phyloP scores from a whole-genome alignment of 768 basidiomycete genomes.

The Lanmaoa rubissima region DNA sequence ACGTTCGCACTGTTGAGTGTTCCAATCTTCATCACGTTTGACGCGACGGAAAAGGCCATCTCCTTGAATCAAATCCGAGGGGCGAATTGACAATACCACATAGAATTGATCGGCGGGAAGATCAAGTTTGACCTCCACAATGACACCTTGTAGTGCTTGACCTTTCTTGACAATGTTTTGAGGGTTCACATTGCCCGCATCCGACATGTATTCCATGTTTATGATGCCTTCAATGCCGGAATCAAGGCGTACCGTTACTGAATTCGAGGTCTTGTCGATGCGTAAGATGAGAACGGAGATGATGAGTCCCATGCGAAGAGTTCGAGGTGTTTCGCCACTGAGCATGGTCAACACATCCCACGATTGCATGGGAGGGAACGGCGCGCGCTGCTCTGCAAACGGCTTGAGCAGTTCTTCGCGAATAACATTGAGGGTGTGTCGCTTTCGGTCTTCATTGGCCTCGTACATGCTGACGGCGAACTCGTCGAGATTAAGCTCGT shows the following conservation, averaged over 20 bases:
- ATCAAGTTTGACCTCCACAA: conserved; percentile 69
- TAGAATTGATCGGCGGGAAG: conserved; percentile 59
- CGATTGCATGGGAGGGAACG: conserved; percentile 60
- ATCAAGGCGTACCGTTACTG: conserved; percentile 75
- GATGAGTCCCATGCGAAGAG: conserved; percentile 75
- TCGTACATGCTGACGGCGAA: conserved; percentile 91
- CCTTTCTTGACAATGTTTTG: conserved; percentile 65
- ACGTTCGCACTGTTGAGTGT: conserved; percentile 58
- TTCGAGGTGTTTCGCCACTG: conserved; percentile 83
- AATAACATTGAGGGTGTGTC: conserved; percentile 86
- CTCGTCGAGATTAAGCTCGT: conserved; percentile 92
- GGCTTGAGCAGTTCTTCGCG: conserved; percentile 80
- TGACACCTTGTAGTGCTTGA: conserved; percentile 75
- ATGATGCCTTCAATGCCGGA: conserved; percentile 90
- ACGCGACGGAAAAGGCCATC: conserved; percentile 63
- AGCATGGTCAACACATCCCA: conserved; percentile 95
- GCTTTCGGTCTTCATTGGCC: conserved; percentile 81
- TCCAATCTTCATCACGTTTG: conserved; percentile 61
- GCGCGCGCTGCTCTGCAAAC: conserved; percentile 69
- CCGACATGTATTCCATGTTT: conserved; percentile 54
- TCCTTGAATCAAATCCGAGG: conserved; percentile 55
- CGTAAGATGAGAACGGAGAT: conserved; percentile 73
- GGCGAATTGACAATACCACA: conserved; percentile 74
- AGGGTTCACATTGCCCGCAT: conserved; percentile 39
- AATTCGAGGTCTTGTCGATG: conserved; percentile 37